Evolutionary conservation across 805 yeast species (phyloP).

Genomic region (Saturnispora kantuleensis): DNA sequence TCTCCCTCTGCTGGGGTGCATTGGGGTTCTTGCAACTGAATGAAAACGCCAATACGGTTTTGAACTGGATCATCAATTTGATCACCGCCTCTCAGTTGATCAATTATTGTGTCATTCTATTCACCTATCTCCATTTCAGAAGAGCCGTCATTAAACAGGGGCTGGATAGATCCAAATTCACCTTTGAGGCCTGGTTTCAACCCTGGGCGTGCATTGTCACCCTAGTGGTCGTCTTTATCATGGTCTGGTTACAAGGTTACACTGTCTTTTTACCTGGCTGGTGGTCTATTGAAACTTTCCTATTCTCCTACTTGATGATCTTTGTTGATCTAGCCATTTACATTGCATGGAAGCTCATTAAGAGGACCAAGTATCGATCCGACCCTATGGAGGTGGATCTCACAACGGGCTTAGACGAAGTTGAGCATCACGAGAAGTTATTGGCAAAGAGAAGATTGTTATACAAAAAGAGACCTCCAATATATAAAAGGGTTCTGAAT

Average conservation of each 20-base stretch:
- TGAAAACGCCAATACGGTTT: slow-evolving; percentile 50
- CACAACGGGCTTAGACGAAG: slow-evolving; percentile 42
- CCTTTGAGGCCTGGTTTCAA: slow-evolving; percentile 39
- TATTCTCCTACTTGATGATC: slow-evolving; percentile 63
- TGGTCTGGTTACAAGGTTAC: slow-evolving; percentile 40
- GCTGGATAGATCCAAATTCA: slow-evolving; percentile 33
- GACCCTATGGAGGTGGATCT: slow-evolving; percentile 43
- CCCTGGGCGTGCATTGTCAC: slow-evolving; percentile 21
- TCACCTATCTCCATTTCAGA: slow-evolving; percentile 53
- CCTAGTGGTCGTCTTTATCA: slow-evolving; percentile 16
- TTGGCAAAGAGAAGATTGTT: slow-evolving; percentile 10
- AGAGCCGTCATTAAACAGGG: slow-evolving; percentile 48
- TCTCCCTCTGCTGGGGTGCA: slow-evolving; percentile 52
- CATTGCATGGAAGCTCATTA: slow-evolving; percentile 42
- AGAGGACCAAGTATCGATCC: slow-evolving; percentile 36
- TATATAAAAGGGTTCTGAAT: slow-evolving; percentile 2
- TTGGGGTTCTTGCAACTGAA: slow-evolving; percentile 58
- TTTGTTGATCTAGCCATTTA: slow-evolving; percentile 43
- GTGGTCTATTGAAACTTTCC: slow-evolving; percentile 60
- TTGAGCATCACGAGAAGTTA: slow-evolving; percentile 44
- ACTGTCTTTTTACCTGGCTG: slow-evolving; percentile 50
- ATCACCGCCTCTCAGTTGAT: slow-evolving; percentile 61
- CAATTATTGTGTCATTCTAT: slow-evolving; percentile 48
- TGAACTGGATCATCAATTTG: slow-evolving; percentile 63
- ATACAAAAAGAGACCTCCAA: slow-evolving; percentile 3